Evolutionary conservation across 495 filamentous ascomycete species (phyloP).

Genomic region (Aspergillus homomorphus): DNA sequence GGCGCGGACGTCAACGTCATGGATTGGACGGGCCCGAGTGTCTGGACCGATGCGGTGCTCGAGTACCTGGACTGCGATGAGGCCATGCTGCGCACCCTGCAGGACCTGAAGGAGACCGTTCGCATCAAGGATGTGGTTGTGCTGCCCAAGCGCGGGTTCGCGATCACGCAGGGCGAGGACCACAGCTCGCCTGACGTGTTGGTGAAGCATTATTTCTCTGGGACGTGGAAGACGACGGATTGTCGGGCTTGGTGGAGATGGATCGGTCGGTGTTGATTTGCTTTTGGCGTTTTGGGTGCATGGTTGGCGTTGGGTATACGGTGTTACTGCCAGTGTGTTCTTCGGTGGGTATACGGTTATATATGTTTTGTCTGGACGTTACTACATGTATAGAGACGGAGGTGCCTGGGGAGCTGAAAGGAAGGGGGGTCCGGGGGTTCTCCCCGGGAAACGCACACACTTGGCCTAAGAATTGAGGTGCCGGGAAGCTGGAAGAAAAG

Average conservation of each 20-base stretch:
- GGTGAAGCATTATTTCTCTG: constrained; percentile 42
- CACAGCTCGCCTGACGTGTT: not conserved
- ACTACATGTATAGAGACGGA: no score
- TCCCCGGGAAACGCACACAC: no score
- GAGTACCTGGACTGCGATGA: not conserved
- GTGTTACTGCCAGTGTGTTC: no score
- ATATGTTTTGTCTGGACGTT: no score
- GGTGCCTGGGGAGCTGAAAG: no score
- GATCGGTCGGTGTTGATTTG: not conserved
- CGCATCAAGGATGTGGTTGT: not conserved
- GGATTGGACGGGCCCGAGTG: not conserved
- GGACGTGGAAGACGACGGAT: not conserved
- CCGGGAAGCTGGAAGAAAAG: no score
- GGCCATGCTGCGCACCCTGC: not conserved
- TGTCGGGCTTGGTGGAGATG: not conserved
- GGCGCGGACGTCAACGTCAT: not conserved
- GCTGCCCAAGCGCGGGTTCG: not conserved
- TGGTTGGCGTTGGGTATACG: not conserved
- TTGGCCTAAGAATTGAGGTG: no score
- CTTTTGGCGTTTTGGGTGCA: not conserved
- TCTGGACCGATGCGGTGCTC: not conserved
- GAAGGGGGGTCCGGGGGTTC: no score
- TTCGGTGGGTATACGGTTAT: no score
- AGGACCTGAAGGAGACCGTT: not conserved
- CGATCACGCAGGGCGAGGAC: not conserved